Base-by-base conservation (phyloP, 495 filamentous ascomycete species). In the Neurospora sp. region DNA sequence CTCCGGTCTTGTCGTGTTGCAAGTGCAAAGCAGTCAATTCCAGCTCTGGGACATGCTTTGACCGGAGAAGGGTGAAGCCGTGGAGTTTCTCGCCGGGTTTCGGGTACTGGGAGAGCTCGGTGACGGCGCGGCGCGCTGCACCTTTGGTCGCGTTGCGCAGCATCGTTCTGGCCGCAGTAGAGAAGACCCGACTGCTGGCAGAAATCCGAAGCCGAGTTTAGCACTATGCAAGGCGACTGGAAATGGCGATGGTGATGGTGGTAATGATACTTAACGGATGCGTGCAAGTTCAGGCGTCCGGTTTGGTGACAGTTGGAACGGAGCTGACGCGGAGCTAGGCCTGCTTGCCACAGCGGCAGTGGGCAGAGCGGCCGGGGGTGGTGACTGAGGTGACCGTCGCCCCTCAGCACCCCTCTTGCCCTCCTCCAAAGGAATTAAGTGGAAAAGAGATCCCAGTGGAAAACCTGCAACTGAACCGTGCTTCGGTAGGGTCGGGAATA, bases 11-110 rank as follows among this genome's bases (percentile, higher is more conserved):
- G 82, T 97, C 92, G 80, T 99, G 96, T 73, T 90, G 90, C 75
- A 98, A 85, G 73, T 96, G 92, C 43, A 98, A 82, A 4, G 96
- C 96, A 4, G 94, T 95, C 72, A 99, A 82, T 80, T 98, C 94
- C 39, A 98, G 86, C 82, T 98, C 96, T 2, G 96, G 94, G 1
- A 98, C 92, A 82, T 95, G 90, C 83, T 98, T 97, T 72, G 90
- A 87, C 54, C 95, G 90, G 74, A 92, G 85, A 48, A 98, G 85
- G 1, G 94, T 98, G 82, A 99, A 99, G 73, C 96, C 96, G 82
- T 98, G 91, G 37, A 98, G 86, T 79, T 92, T 90, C 77, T 94
- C 92, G 74, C 96, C 96, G 6, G 90, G 86, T 54, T 89, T 89
- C 4, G 93, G 93, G 71, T 90, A 90, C 76, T 87, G 88, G 21